These are phyloP conservation scores for Arthrobotrys entomopaga DNA, from an alignment of 2,329 filamentous ascomycete genomes.

Conservation along the genomic window DNA sequence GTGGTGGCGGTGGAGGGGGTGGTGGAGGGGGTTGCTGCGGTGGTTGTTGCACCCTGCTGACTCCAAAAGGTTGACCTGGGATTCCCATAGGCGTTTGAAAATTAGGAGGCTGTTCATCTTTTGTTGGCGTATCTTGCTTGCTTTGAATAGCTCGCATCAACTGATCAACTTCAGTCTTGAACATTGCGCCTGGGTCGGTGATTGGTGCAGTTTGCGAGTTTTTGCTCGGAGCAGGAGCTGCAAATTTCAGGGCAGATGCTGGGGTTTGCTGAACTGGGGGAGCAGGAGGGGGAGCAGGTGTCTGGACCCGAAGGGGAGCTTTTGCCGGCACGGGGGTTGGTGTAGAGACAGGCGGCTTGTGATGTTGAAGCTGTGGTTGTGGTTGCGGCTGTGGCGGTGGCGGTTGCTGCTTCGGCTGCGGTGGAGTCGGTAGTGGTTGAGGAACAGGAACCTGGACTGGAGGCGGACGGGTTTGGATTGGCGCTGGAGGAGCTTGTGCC, in stretches of 20 bases:
- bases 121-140: constrained; percentile 63
- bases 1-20: background rate
- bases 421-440: constrained; percentile 53
- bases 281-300: constrained; percentile 35
- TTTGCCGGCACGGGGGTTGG: constrained; percentile 34
- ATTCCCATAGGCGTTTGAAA: constrained; percentile 29
- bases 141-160: constrained; percentile 89
- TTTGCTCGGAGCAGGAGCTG: constrained; percentile 51
- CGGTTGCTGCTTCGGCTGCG: constrained; percentile 55
- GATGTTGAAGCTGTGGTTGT: constrained; percentile 59
- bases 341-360: constrained; percentile 51
- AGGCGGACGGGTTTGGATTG: constrained; percentile 18
- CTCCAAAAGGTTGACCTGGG: constrained; percentile 13
- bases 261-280: constrained; percentile 35
- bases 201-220: constrained; percentile 52
- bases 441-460: constrained; percentile 39
- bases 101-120: constrained; percentile 23
- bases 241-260: constrained; percentile 33
- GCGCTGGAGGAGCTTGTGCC: constrained; percentile 25
- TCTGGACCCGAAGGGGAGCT: constrained; percentile 39
- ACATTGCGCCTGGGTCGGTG: constrained; percentile 68
- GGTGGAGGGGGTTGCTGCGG: background rate
- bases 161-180: constrained; percentile 84
- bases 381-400: constrained; percentile 55
- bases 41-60: constrained; percentile 48